Conservation (phyloP, 805 yeast species). For the Kuraishia piskuri region DNA sequence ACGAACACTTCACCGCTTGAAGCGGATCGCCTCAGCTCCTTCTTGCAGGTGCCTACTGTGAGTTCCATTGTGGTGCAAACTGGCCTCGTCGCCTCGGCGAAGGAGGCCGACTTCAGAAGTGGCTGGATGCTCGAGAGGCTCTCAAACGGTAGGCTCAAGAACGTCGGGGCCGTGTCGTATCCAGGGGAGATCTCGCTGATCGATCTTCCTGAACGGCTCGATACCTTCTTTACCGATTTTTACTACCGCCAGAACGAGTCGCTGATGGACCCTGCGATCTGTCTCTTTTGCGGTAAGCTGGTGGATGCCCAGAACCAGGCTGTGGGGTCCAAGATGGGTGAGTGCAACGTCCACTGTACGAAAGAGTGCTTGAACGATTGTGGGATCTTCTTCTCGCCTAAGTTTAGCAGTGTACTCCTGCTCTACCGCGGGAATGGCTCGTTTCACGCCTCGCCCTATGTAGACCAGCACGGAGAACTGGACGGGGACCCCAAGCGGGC, state of each 20-base stretch:
- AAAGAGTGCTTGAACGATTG: conserved; percentile 53
- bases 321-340: conserved; percentile 53
- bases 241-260: conserved; percentile 36
- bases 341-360: conserved; percentile 66
- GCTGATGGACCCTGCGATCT: conserved; percentile 72
- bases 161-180: conserved; percentile 24
- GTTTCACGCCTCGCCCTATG: conserved; percentile 74
- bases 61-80: conserved; percentile 9
- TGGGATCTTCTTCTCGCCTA: conserved; percentile 72
- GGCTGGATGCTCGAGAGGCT: neutral
- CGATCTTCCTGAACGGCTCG: conserved; percentile 58
- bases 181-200: conserved; percentile 60
- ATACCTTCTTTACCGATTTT: conserved; percentile 55
- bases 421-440: conserved; percentile 75
- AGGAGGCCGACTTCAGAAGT: neutral
- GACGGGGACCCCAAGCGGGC: conserved; percentile 68
- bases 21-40: conserved; percentile 41
- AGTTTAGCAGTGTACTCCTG: conserved; percentile 54
- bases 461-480: conserved; percentile 80
- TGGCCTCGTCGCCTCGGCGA: neutral
- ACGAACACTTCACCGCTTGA: conserved; percentile 27
- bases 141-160: neutral
- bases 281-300: conserved; percentile 71
- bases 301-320: conserved; percentile 59
- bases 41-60: conserved; percentile 22